phyloP scores from a whole-genome alignment of 78 protist species.

The Dictyostelium brefeldianum region DNA sequence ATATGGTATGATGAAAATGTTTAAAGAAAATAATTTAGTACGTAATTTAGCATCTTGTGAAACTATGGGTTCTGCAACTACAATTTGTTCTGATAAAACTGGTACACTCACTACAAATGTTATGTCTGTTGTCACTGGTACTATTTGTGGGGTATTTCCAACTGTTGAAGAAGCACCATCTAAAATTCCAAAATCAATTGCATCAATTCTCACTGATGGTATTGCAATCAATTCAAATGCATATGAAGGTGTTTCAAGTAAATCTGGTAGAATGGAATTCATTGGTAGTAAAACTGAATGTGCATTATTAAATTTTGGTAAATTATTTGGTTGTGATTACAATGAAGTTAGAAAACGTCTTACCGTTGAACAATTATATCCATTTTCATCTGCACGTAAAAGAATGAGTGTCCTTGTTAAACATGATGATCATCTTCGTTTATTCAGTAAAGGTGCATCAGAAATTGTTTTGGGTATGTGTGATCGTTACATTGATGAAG shows the following conservation, averaged over 20 bases:
- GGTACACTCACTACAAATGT: constrained; percentile 97
- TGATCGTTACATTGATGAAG: constrained; percentile 37
- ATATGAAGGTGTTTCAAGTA: constrained; percentile 69
- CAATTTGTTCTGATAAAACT: constrained; percentile 98
- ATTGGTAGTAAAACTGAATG: constrained; percentile 91
- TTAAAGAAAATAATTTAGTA: constrained; percentile 92
- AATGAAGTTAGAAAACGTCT: constrained; percentile 70
- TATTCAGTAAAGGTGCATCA: constrained; percentile 84
- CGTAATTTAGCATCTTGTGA: constrained; percentile 93
- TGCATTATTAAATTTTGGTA: constrained; percentile 71
- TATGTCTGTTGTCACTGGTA: constrained; percentile 95
- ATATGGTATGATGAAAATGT: constrained; percentile 93
- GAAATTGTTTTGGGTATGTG: constrained; percentile 88
- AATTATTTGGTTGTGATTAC: constrained; percentile 64
- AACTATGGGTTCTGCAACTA: constrained; percentile 98
- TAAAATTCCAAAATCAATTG: constrained; percentile 85
- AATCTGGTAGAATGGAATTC: constrained; percentile 55
- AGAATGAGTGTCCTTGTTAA: constrained; percentile 34
- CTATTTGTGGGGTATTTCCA: constrained; percentile 23
- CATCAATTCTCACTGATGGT: constrained; percentile 79
- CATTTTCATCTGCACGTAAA: constrained; percentile 92
- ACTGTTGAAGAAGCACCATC: neutral
- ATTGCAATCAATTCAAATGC: constrained; percentile 80
- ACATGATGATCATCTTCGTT: neutral
- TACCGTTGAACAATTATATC: constrained; percentile 40